Conservation (phyloP, 164 flowering plant species). For the Euptelea pleiosperma region DNA sequence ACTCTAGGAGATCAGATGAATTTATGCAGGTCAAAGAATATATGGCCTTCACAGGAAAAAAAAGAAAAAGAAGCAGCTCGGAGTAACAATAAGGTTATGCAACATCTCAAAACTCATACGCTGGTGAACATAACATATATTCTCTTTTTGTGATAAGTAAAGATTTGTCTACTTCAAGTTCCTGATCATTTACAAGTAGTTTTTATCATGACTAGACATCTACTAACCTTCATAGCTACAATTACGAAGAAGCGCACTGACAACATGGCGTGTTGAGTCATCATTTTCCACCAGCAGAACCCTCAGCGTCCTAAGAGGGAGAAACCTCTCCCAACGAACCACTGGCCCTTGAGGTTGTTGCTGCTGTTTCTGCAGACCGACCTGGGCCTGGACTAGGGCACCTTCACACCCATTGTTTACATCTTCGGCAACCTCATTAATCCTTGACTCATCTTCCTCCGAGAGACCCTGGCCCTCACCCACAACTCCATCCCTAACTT, state of each 20-base stretch:
- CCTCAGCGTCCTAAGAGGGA: constrained; percentile 48
- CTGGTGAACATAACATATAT: not conserved
- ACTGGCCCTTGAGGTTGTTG: constrained; percentile 46
- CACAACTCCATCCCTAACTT: constrained; percentile 33
- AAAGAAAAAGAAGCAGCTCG: not conserved
- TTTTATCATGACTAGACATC: not conserved
- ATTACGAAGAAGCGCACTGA: constrained; percentile 58
- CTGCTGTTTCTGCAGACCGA: constrained; percentile 30
- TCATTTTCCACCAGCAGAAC: constrained; percentile 65
- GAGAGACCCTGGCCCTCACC: constrained; percentile 45
- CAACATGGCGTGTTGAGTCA: constrained; percentile 64
- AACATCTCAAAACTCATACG: not conserved
- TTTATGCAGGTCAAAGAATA: not conserved
- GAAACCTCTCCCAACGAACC: constrained; percentile 64
- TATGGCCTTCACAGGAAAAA: not conserved
- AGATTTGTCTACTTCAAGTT: not conserved
- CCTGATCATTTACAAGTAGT: not conserved
- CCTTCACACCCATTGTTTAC: constrained; percentile 18
- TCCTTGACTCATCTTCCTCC: constrained; percentile 43
- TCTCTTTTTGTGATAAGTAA: not conserved
- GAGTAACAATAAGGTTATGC: not conserved
- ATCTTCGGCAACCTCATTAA: constrained; percentile 25
- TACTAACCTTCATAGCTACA: constrained; percentile 65
- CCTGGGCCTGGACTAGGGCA: constrained; percentile 18
- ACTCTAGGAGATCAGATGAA: not conserved